phyloP scores from a whole-genome alignment of 805 yeast species.

The Aciculoconidium aculeatum region DNA sequence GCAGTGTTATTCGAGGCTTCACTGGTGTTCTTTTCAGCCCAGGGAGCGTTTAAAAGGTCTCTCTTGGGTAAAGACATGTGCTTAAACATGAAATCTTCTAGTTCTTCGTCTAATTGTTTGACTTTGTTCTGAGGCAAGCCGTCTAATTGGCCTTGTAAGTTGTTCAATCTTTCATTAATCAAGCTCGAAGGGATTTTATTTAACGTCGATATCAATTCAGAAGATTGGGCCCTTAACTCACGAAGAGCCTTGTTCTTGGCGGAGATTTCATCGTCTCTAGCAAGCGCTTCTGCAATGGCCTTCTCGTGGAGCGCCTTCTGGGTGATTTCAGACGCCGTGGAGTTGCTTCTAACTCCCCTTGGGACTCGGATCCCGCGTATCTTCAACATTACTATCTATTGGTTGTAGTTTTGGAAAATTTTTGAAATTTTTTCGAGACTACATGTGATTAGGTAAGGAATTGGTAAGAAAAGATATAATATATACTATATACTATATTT shows the following conservation, averaged over 20 bases:
- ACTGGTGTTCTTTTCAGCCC: constrained; percentile 16
- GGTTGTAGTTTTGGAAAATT: constrained; percentile 1
- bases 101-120: constrained; percentile 34
- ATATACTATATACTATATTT: no score
- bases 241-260: constrained; percentile 29
- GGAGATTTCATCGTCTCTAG: constrained; percentile 36
- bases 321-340: constrained; percentile 6
- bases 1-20: constrained; percentile 9
- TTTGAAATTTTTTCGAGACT: no score
- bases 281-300: constrained; percentile 39
- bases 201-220: constrained; percentile 23
- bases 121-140: constrained; percentile 27
- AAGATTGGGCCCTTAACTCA: constrained; percentile 24
- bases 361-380: constrained; percentile 3
- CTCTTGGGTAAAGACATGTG: constrained; percentile 27
- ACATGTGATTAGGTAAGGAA: no score
- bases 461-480: no score
- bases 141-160: constrained; percentile 26
- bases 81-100: constrained; percentile 31
- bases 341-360: constrained; percentile 4
- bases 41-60: constrained; percentile 28
- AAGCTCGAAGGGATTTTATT: constrained; percentile 29
- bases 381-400: constrained; percentile 1
- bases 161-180: constrained; percentile 23
- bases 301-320: constrained; percentile 32